Base-by-base conservation (phyloP, 805 yeast species). In the Candida nitratophila region DNA sequence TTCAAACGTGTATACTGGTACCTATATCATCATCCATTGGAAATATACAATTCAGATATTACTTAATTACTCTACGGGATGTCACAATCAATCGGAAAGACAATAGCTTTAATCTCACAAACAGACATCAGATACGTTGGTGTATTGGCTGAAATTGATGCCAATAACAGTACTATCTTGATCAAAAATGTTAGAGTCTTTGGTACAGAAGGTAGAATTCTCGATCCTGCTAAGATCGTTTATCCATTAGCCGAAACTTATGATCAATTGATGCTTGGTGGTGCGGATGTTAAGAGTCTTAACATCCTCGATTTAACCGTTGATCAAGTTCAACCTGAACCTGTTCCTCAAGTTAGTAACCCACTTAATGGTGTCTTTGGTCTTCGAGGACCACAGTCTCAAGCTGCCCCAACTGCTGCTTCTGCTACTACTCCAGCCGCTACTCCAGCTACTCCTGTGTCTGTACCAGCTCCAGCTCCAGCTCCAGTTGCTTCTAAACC, bases 1-100 rank as follows among this genome's bases (percentile, higher is more conserved):
- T n/a, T n/a, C n/a, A n/a, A n/a, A n/a, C n/a, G n/a, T n/a, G n/a
- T n/a, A n/a, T n/a, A n/a, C n/a, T n/a, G n/a, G n/a, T n/a, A n/a
- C n/a, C n/a, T n/a, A n/a, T n/a, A n/a, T n/a, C n/a, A n/a, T n/a
- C n/a, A n/a, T n/a, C n/a, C n/a, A n/a, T n/a, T n/a, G n/a, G n/a
- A n/a, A n/a, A n/a, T n/a, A n/a, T n/a, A n/a, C n/a, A n/a, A n/a
- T n/a, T n/a, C n/a, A n/a, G n/a, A n/a, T n/a, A n/a, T n/a, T n/a
- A n/a, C n/a, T n/a, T n/a, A n/a, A n/a, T n/a, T n/a, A n/a, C n/a
- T n/a, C n/a, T n/a, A n/a, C n/a, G n/a, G n/a, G 38, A 93, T 93
- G 98, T 83, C 97, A 39, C 89, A 89, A 59, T 90, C 83, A 64
- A 85, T 89, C 52, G 98, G 98, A 10, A 87, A 87, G 62, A 83